Percentiles rank a stretch among this genome's conserved stretches.
Evolutionary conservation across 495 filamentous ascomycete genomes (phyloP).

Genomic region (Neurospora sublineolata): DNA sequence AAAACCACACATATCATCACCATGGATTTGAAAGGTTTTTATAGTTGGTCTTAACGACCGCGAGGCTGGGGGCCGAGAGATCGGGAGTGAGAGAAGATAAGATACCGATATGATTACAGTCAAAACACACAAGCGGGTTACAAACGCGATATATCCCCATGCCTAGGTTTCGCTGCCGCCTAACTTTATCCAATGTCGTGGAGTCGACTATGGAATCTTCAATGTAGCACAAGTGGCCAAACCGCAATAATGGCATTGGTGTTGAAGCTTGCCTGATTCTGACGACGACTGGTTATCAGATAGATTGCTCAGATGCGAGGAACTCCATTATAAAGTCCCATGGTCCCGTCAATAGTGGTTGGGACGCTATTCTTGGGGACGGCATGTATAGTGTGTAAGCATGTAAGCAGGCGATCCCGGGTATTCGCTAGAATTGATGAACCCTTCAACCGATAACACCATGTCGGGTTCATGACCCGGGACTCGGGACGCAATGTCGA

Average conservation of each 20-base stretch:
- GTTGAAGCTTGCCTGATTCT: background rate
- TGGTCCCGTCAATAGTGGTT: background rate
- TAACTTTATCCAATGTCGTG: background rate
- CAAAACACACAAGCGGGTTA: background rate
- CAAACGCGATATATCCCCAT: background rate
- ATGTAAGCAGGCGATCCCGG: background rate
- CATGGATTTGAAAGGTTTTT: background rate
- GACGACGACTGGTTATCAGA: background rate
- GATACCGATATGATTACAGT: background rate
- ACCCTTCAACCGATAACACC: background rate
- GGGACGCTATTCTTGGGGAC: background rate
- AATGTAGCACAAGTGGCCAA: background rate
- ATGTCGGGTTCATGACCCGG: background rate
- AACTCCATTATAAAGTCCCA: background rate
- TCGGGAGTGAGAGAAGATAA: background rate
- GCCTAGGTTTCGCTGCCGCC: background rate
- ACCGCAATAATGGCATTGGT: background rate
- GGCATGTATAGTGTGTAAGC: background rate
- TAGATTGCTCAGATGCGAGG: background rate
- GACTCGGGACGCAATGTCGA: background rate
- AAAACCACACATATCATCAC: background rate
- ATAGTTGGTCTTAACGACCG: background rate
- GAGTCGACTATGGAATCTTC: background rate
- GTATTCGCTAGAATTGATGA: background rate
- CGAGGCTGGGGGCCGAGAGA: background rate